Evolutionary conservation across 768 basidiomycete species (phyloP).

Genomic region (Leccinellum rugosiceps): DNA sequence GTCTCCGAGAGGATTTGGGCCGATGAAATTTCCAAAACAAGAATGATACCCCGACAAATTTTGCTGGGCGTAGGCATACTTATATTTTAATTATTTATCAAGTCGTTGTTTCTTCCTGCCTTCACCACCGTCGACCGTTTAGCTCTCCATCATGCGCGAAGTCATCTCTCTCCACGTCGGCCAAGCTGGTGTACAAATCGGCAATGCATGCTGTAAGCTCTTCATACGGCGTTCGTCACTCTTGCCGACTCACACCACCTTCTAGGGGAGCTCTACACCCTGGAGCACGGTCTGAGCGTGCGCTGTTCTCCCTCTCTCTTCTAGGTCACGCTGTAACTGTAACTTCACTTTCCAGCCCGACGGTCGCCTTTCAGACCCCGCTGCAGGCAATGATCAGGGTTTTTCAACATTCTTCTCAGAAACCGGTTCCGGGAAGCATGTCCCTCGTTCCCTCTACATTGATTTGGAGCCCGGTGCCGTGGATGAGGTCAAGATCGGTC

Average conservation of each 20-base stretch:
- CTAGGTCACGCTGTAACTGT: slow-evolving; percentile 16
- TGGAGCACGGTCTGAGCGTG: slow-evolving; percentile 96
- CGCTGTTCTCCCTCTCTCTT: slow-evolving; percentile 30
- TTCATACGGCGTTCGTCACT: slow-evolving; percentile 2
- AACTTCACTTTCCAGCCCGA: slow-evolving; percentile 60
- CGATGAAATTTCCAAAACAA: slow-evolving; percentile 27
- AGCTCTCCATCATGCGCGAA: slow-evolving; percentile 64
- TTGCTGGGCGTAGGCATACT: slow-evolving; percentile 3
- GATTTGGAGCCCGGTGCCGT: slow-evolving; percentile 94
- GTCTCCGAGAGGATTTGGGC: background rate
- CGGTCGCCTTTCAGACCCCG: slow-evolving; percentile 74
- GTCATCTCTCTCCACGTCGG: slow-evolving; percentile 96
- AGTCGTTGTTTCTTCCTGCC: slow-evolving; percentile 12
- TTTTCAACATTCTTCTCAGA: slow-evolving; percentile 99
- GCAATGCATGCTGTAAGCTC: slow-evolving; percentile 91
- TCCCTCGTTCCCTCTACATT: slow-evolving; percentile 95
- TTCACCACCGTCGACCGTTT: slow-evolving; percentile 12
- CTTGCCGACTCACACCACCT: slow-evolving; percentile 9
- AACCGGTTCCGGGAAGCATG: slow-evolving; percentile 90
- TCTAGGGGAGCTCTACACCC: slow-evolving; percentile 94
- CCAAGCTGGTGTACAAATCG: slow-evolving; percentile 93
- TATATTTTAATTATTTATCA: background rate
- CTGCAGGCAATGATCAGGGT: slow-evolving; percentile 61
- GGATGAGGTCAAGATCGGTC: slow-evolving; percentile 91
- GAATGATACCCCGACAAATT: slow-evolving; percentile 18